Base-by-base conservation (phyloP, 1,139 yeast species). In the Geotrichum australiense region DNA sequence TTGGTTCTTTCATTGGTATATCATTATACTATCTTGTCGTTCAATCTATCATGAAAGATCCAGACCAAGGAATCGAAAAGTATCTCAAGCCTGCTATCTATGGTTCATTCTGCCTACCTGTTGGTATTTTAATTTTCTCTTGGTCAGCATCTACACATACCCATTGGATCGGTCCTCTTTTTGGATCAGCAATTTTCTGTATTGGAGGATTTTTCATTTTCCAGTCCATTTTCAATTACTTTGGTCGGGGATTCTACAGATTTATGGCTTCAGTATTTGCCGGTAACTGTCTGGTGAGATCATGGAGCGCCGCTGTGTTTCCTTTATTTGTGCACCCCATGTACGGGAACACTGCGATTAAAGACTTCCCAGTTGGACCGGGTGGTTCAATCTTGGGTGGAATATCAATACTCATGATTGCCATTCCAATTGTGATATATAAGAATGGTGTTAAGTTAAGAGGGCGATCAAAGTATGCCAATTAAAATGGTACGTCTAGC, bases 121-220 rank as follows among this genome's bases (percentile, higher is more conserved):
- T 76, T 25, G 72, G 86, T 0, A 68, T 84, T 46, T 80, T 83
- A 60, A 80, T 93, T 85, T 68, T 82, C 47, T 93, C 81, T 8
- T 84, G 94, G 94, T 70, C 87, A 3, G 74, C 85, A 4, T 71
- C 74, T 54, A 50, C 50, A 2, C 47, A 53, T 2, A 74, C 82
- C 24, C 93, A 83, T 59, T 85, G 93, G 93, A 77, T 82, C 66
- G 81, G 77, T 12, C 87, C 94, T 10, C 69, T 79, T 33, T 74
- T 82, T 25, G 78, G 89, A 0, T 89, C 85, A 46, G 71, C 87
- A 94, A 80, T 87, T 29, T 82, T 82, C 56, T 89, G 91, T 0
- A 78, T 78, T 55, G 85, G 91, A 2, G 68, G 80, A 48, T 73
- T 82, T 48, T 65, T 81, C 54, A 74, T 84, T 41, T 85, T 85